Evolutionary conservation across 1,139 yeast genomes (phyloP), one percentile per base, ranked within the genome.

Genomic region (Pichia sp.): DNA sequence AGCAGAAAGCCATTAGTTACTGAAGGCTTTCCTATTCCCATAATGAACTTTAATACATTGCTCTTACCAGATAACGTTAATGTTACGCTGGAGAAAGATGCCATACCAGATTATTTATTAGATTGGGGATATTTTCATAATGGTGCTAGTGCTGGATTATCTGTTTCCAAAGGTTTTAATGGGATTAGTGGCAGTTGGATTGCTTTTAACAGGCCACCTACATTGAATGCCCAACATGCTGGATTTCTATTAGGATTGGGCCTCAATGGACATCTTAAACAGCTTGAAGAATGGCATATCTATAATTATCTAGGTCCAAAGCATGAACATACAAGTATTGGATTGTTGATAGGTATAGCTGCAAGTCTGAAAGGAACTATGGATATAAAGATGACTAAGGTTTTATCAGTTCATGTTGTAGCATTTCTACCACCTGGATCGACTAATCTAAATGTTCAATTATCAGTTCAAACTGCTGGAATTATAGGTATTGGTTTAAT

Each of bases 171-270:
- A 48, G 78, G 76, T 35, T 78, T 90, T 0, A 73, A 74, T 35
- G 90, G 87, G 6, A 80, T 92, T 8, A 78, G 82, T 22, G 96
- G 97, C 0, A 83, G 95, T 55, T 90, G 97, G 97, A 84, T 90
- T 37, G 84, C 83, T 1, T 89, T 85, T 62, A 89, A 89, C 57
- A 84, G 81, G 54, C 96, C 96, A 0, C 74, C 76, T 1, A 71
- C 70, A 9, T 65, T 85, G 38, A 82, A 77, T 54, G 74, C 95
- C 0, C 95, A 85, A 52, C 97, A 90, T 66, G 97, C 96, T 22
- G 99, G 99, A 0, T 89, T 94, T 55, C 65, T 94, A n/a, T 67
- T 89, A 27, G 98, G 97, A 0, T 67, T 92, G 25, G 99, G 99
- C 0, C 68, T 94, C 37, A 87, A 87, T 65, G 97, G 97, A 0